A percentile compares a stretch with the other conserved stretches of the same genome.
Evolutionary conservation across 2,329 filamentous ascomycete species (phyloP).

Genomic region (Colletotrichum sp.): DNA sequence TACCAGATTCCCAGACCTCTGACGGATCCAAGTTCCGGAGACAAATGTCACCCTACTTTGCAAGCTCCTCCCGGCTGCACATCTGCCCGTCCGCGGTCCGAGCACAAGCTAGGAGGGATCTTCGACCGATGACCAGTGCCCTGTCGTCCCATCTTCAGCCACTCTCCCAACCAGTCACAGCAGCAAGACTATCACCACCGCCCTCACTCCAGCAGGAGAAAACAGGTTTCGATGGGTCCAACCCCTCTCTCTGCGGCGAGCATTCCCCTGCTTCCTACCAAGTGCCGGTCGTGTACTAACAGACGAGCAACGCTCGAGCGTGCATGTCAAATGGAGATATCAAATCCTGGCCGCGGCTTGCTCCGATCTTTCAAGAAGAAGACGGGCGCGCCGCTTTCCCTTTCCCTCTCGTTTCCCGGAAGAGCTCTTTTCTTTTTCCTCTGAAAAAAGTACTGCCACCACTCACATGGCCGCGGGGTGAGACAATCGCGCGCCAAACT

Average conservation of each 20-base stretch:
- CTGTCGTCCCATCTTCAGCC: conserved; percentile 1
- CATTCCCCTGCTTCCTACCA: background rate
- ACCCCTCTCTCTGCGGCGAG: background rate
- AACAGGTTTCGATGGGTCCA: conserved; percentile 11
- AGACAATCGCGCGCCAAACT: background rate
- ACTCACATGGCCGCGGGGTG: background rate
- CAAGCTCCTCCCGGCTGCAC: background rate
- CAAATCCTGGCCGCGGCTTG: background rate
- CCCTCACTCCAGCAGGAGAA: background rate
- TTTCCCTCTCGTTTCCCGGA: background rate
- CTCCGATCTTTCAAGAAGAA: background rate
- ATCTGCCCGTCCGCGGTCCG: background rate
- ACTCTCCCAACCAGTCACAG: background rate
- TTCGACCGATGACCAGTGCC: background rate
- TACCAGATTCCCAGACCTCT: background rate
- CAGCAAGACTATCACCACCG: background rate
- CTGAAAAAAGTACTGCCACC: background rate
- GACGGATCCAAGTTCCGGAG: background rate
- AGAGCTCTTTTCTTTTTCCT: background rate
- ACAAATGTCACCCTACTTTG: conserved; percentile 5
- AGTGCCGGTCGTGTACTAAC: background rate
- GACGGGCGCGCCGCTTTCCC: background rate
- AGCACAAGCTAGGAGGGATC: conserved; percentile 5
- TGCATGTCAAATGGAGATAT: background rate
- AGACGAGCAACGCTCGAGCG: conserved; percentile 6